Evolutionary conservation across 208 protist genomes (phyloP), one percentile per base, ranked within the genome.

Genomic region (Wallacemonas collosoma): DNA sequence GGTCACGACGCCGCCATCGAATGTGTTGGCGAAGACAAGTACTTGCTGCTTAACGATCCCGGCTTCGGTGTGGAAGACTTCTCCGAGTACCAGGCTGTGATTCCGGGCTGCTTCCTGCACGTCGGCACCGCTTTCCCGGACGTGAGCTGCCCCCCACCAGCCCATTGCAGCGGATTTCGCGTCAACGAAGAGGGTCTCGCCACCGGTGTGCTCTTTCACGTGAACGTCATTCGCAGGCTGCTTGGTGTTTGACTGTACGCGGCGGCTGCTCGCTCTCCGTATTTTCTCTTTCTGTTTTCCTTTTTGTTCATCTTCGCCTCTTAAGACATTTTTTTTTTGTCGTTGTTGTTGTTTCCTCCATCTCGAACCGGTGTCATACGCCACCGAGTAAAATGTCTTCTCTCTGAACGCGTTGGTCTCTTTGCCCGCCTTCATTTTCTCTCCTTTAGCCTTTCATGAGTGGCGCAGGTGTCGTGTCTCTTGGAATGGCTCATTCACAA

Each of bases 1-100:
- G 77, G 35, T 0, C 15, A 62, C 38, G 56, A 2, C 7, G 56
- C 56, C 36, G 56, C 56, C 36, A 38, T 62, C 15, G 56, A 62
- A 15, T 62, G 56, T 41, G 60, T 82, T 53, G 73, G 65, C 4
- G 70, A 45, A 41, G 56, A 51, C 15, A 57, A 74, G 38, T 86
- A 75, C 72, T 48, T 82, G 15, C 76, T 79, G 36, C 80, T 81
- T 3, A 6, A 40, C 12, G 66, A 58, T 2, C 75, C 80, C 44
- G 61, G 82, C 2, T 81, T 74, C 40, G 86, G 79, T 11, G 82
- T 70, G 35, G 86, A 90, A 62, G 79, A 90, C 75, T 88, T 90
- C 41, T 88, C 82, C 14, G 81, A 75, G n/a, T 88, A 82, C 43
- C 74, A 80, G 66, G 40, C 51, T 40, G 53, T 72, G 40, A 72